Conservation (phyloP, 2,329 filamentous ascomycete genomes). For the Penicillium sp. region DNA sequence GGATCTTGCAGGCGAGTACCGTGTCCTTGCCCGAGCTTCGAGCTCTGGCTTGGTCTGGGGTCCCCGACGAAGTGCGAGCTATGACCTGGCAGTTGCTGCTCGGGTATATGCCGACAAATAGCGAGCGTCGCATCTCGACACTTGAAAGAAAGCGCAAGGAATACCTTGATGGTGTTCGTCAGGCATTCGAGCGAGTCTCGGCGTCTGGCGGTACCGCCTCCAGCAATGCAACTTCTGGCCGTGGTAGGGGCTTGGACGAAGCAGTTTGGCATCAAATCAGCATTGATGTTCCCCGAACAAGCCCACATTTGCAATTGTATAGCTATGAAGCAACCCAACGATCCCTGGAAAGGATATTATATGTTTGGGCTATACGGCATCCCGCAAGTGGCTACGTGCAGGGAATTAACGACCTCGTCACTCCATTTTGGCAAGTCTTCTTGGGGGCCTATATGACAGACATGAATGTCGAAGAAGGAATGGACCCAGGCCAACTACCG, state of each 20-base stretch:
- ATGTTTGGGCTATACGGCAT: slow-evolving; percentile 96
- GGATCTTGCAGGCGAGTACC: slow-evolving; percentile 84
- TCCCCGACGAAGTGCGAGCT: slow-evolving; percentile 90
- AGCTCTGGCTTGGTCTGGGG: slow-evolving; percentile 84
- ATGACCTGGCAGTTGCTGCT: slow-evolving; percentile 99
- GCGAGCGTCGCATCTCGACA: slow-evolving; percentile 82
- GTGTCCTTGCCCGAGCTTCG: slow-evolving; percentile 82
- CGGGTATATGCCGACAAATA: slow-evolving; percentile 94
- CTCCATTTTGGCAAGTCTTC: slow-evolving; percentile 97
- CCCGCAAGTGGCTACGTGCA: slow-evolving; percentile 97
- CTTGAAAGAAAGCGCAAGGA: slow-evolving; percentile 94
- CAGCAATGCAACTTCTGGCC: slow-evolving; percentile 45
- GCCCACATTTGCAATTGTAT: slow-evolving; percentile 92
- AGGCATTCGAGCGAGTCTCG: slow-evolving; percentile 58
- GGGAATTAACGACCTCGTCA: slow-evolving; percentile 96
- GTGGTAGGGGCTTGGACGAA: slow-evolving; percentile 79
- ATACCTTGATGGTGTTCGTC: slow-evolving; percentile 83
- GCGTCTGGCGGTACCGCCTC: slow-evolving; percentile 35
- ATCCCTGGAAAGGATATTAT: slow-evolving; percentile 89
- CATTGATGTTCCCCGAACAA: slow-evolving; percentile 94
- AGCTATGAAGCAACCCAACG: slow-evolving; percentile 93
- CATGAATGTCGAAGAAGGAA: slow-evolving; percentile 82
- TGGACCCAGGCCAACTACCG: slow-evolving; percentile 94
- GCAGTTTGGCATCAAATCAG: slow-evolving; percentile 99
- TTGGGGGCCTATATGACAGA: slow-evolving; percentile 93